Evolutionary conservation across 495 filamentous ascomycete species (phyloP).

Genomic region (Polyplosphaeria fusca): DNA sequence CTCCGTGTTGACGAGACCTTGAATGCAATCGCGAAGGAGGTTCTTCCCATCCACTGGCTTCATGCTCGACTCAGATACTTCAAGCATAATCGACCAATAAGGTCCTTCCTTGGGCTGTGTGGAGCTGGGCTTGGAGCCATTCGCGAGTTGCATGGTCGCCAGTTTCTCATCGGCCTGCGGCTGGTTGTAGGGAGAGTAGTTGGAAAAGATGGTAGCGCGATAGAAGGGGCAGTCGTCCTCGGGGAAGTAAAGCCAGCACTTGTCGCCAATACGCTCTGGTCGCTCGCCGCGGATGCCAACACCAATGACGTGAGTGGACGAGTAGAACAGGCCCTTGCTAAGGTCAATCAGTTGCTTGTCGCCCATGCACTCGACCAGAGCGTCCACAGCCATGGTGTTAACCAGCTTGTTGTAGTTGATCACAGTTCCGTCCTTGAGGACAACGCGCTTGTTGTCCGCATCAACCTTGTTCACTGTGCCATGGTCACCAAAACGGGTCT

Average conservation of each 20-base stretch:
- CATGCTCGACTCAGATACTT: constrained; percentile 92
- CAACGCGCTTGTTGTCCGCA: constrained; percentile 76
- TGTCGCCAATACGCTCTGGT: constrained; percentile 96
- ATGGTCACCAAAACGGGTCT: constrained; percentile 82
- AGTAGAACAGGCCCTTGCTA: constrained; percentile 94
- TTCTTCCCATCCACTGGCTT: constrained; percentile 86
- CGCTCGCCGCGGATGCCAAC: constrained; percentile 89
- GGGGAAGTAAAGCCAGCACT: constrained; percentile 99
- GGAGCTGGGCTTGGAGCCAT: constrained; percentile 73
- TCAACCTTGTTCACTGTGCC: constrained; percentile 83
- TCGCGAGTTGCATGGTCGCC: constrained; percentile 76
- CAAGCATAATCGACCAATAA: constrained; percentile 99
- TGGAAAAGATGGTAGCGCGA: constrained; percentile 99
- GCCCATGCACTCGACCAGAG: constrained; percentile 80
- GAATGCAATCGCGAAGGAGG: constrained; percentile 84
- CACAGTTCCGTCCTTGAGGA: constrained; percentile 79
- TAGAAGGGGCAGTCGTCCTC: constrained; percentile 99
- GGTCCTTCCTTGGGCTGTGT: constrained; percentile 74
- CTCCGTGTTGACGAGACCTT: constrained; percentile 93
- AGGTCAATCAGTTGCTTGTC: constrained; percentile 77
- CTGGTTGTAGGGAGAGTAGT: constrained; percentile 99
- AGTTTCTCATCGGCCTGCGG: constrained; percentile 78
- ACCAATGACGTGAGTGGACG: constrained; percentile 94
- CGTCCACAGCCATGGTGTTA: constrained; percentile 94
- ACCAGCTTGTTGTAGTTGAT: constrained; percentile 89